These are phyloP conservation scores for Trichoderma arundinaceum DNA, from an alignment of 2,329 filamentous ascomycete genomes.

Conservation along the genomic window DNA sequence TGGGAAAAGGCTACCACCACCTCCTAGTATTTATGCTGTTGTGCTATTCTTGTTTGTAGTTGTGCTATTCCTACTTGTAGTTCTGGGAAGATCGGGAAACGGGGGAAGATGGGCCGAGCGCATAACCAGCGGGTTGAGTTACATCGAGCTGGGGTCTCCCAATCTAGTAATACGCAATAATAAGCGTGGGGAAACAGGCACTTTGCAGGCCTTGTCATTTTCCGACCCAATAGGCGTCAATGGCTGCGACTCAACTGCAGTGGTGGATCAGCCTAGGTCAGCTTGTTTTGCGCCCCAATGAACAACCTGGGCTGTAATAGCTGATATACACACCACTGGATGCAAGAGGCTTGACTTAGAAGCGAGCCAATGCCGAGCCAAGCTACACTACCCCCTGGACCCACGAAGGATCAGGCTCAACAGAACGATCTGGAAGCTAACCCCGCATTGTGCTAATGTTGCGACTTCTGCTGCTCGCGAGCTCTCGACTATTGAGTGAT, in stretches of 20 bases:
- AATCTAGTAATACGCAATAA: background rate
- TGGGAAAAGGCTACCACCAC: background rate
- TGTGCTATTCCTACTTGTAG: background rate
- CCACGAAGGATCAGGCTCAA: constrained; percentile 7
- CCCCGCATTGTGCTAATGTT: constrained; percentile 15
- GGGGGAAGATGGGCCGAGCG: constrained; percentile 17
- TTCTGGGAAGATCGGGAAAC: background rate
- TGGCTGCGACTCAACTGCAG: background rate
- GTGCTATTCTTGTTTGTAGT: background rate
- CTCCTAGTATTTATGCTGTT: constrained; percentile 2
- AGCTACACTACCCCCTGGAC: constrained; percentile 1
- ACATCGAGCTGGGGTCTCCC: constrained; percentile 3
- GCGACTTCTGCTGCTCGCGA: background rate
- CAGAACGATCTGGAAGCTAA: constrained; percentile 6
- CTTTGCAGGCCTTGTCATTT: background rate
- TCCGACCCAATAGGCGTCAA: constrained; percentile 16
- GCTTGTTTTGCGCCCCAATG: constrained; percentile 17
- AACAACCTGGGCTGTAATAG: background rate
- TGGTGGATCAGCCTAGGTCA: constrained; percentile 14
- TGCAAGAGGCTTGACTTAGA: background rate
- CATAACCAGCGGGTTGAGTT: constrained; percentile 9
- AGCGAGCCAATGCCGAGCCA: constrained; percentile 19
- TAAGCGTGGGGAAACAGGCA: constrained; percentile 5
- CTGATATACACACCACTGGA: background rate
- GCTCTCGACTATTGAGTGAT: background rate